Conservation (phyloP, 768 basidiomycete species). For the Polyporus arcularius region DNA sequence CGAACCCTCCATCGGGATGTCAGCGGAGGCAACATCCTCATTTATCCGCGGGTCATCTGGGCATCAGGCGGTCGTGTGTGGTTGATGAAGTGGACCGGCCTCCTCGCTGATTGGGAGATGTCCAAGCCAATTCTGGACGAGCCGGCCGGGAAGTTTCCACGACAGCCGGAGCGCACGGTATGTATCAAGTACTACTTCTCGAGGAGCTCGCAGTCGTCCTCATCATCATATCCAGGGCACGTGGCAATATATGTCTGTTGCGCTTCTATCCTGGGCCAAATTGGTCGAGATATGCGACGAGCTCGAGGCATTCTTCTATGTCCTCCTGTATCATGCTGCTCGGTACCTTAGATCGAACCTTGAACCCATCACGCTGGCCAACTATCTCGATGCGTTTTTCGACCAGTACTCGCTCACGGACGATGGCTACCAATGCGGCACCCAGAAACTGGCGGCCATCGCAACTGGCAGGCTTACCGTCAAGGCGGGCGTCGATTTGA, state of each 20-base stretch:
- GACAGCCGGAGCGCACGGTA: neutral
- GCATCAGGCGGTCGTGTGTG: neutral
- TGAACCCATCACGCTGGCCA: neutral
- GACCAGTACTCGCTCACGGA: neutral
- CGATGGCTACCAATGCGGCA: neutral
- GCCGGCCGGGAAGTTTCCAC: neutral
- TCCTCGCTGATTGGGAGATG: constrained; percentile 10
- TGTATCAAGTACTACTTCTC: neutral
- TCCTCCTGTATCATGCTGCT: constrained; percentile 8
- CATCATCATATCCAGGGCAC: constrained; percentile 9
- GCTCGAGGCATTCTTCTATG: constrained; percentile 21
- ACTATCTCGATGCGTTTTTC: constrained; percentile 5
- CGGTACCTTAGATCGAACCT: constrained; percentile 12
- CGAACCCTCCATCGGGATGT: constrained; percentile 4
- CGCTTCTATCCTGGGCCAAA: neutral
- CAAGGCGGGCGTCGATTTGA: neutral
- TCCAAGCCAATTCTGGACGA: neutral
- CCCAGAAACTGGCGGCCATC: neutral
- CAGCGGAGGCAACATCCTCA: constrained; percentile 10
- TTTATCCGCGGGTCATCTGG: neutral
- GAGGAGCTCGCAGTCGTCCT: neutral
- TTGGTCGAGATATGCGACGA: constrained; percentile 15
- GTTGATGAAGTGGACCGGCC: neutral
- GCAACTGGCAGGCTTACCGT: neutral
- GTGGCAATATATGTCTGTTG: constrained; percentile 19